A percentile compares a stretch with the other conserved stretches of the same genome.
Evolutionary conservation across 805 yeast genomes (phyloP).

Genomic region (Wickerhamomyces chambardii): DNA sequence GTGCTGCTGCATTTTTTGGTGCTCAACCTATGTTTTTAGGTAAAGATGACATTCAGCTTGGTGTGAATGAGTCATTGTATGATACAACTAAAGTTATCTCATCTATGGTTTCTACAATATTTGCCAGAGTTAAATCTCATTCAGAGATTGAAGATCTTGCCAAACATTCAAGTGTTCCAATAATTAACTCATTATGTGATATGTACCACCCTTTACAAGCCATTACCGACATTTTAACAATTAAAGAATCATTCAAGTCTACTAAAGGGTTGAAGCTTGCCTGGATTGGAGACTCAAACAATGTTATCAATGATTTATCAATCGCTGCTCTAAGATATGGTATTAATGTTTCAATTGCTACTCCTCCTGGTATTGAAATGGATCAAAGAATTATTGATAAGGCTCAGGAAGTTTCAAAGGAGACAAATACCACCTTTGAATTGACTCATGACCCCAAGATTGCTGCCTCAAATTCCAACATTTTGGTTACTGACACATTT

Average conservation of each 20-base stretch:
- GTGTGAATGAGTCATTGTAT: slow-evolving; percentile 85
- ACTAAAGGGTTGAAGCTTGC: slow-evolving; percentile 63
- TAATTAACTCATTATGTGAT: slow-evolving; percentile 91
- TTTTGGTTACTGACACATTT: slow-evolving; percentile 94
- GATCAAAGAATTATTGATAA: slow-evolving; percentile 40
- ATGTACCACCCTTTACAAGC: slow-evolving; percentile 93
- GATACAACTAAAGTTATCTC: slow-evolving; percentile 87
- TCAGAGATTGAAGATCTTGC: slow-evolving; percentile 73
- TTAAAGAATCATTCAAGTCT: slow-evolving; percentile 59
- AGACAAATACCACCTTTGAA: slow-evolving; percentile 43
- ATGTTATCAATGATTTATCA: slow-evolving; percentile 88
- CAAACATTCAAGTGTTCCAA: slow-evolving; percentile 77
- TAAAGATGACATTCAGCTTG: slow-evolving; percentile 92
- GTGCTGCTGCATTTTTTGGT: slow-evolving; percentile 88
- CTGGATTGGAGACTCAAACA: slow-evolving; percentile 97
- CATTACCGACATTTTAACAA: slow-evolving; percentile 81
- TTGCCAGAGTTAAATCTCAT: slow-evolving; percentile 91
- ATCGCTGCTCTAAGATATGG: slow-evolving; percentile 83
- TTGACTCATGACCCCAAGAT: slow-evolving; percentile 63
- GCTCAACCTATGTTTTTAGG: slow-evolving; percentile 97
- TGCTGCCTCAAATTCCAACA: slow-evolving; percentile 69
- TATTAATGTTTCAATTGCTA: slow-evolving; percentile 74
- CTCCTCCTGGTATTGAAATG: slow-evolving; percentile 69
- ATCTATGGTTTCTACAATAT: slow-evolving; percentile 93
- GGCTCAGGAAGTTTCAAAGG: slow-evolving; percentile 44